Percentiles rank a stretch among this genome's conserved stretches.
These are phyloP conservation scores for Stenogyne calaminthoides DNA, from an alignment of 305 asterid genomes.

Conservation along the genomic window DNA sequence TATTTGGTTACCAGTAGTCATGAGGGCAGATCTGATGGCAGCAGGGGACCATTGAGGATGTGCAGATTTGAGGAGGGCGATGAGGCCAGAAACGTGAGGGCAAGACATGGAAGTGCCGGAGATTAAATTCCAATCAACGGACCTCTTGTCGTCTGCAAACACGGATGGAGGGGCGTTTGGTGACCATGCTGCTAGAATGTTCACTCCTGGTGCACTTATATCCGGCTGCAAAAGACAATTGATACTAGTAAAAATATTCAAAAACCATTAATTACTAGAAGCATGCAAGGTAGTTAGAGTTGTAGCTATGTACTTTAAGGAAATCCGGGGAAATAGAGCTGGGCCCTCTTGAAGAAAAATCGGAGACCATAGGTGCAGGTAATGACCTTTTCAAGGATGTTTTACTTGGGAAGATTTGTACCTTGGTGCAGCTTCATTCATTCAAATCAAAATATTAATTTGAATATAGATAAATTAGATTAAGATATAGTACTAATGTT, in stretches of 20 bases:
- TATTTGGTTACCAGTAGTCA: conserved; percentile 50
- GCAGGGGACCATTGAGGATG: conserved; percentile 74
- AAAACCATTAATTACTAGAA: background rate
- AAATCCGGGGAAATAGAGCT: conserved; percentile 66
- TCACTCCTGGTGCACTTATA: conserved; percentile 63
- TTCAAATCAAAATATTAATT: no score
- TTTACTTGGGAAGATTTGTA: conserved; percentile 51
- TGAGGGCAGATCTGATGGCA: conserved; percentile 61
- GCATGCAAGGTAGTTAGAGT: background rate
- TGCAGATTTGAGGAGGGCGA: conserved; percentile 61
- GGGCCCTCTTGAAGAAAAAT: conserved; percentile 72
- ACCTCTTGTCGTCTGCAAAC: conserved; percentile 36
- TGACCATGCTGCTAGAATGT: conserved; percentile 71
- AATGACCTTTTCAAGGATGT: conserved; percentile 42
- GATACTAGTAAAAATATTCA: background rate
- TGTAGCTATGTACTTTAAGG: conserved; percentile 50
- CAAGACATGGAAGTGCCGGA: conserved; percentile 80
- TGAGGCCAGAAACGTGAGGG: conserved; percentile 65
- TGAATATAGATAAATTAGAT: no score
- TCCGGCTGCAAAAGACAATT: conserved; percentile 47
- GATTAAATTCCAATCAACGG: conserved; percentile 51
- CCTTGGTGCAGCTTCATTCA: conserved; percentile 30
- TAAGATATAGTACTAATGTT: background rate
- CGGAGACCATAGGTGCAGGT: conserved; percentile 57
- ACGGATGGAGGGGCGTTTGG: conserved; percentile 43